These are phyloP conservation scores for Naganishia vaughanmartiniae DNA, from an alignment of 768 basidiomycete genomes.

Conservation along the genomic window DNA sequence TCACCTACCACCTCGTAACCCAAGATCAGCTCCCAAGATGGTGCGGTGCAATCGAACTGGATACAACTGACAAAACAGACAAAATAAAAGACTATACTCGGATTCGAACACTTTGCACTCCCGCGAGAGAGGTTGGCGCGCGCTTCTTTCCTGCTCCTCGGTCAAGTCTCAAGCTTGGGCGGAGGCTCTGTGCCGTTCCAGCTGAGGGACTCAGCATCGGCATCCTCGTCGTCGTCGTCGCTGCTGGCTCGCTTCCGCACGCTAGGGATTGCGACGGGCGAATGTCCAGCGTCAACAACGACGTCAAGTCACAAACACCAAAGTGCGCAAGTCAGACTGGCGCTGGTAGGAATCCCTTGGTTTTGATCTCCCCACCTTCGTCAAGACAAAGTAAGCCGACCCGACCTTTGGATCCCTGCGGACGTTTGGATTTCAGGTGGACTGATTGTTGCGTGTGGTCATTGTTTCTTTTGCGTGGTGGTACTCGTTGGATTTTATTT, in stretches of 20 bases:
- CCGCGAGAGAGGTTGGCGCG: too few species aligned
- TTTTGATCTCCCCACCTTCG: constrained; percentile 25
- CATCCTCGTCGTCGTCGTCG: not conserved
- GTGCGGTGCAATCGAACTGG: too few species aligned
- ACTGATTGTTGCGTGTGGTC: constrained; percentile 12
- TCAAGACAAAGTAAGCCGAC: constrained; percentile 27
- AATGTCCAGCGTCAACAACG: not conserved
- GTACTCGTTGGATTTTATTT: constrained; percentile 21
- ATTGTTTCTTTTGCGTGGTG: constrained; percentile 7
- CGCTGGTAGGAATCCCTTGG: constrained; percentile 9
- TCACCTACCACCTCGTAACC: too few species aligned
- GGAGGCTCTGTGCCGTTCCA: not conserved
- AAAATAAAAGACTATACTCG: too few species aligned
- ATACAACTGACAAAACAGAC: too few species aligned
- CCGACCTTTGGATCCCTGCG: not conserved
- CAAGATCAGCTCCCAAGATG: too few species aligned
- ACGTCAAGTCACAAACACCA: not conserved
- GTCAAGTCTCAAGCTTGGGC: too few species aligned
- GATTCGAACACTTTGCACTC: too few species aligned
- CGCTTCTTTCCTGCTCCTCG: too few species aligned
- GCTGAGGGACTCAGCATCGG: not conserved
- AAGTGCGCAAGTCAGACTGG: not conserved
- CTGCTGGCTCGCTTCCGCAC: constrained; percentile 4
- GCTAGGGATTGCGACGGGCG: constrained; percentile 2
- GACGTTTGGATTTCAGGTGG: constrained; percentile 19